phyloP scores from a whole-genome alignment of 768 basidiomycete genomes.

The Rhodotorula diobovata region DNA sequence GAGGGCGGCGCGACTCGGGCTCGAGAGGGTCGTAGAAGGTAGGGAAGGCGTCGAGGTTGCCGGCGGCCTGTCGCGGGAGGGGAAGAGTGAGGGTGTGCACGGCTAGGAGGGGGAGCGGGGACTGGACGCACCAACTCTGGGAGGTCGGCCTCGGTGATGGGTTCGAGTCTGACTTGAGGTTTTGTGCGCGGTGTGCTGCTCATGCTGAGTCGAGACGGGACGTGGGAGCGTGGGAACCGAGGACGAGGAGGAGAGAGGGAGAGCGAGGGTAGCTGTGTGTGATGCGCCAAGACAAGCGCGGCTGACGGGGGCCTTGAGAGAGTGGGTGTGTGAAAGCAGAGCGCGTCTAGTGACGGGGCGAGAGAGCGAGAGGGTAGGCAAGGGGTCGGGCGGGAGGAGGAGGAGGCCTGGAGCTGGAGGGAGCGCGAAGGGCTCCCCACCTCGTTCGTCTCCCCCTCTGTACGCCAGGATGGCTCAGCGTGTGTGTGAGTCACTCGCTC shows the following conservation, averaged over 20 bases:
- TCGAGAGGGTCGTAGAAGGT: conserved; percentile 10
- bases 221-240: not conserved
- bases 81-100: not conserved
- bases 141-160: conserved; percentile 1
- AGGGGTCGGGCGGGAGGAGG: not conserved
- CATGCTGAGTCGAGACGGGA: not conserved
- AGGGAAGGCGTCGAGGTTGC: conserved; percentile 13
- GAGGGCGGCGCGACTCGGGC: not conserved
- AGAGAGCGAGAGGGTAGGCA: no score
- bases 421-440: no score
- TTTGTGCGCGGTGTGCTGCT: not conserved
- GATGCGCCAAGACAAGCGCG: no score
- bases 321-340: no score
- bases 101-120: not conserved
- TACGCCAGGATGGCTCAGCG: conserved; percentile 8
- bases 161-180: conserved; percentile 7
- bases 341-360: no score
- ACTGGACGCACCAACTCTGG: not conserved
- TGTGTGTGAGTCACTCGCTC: not conserved
- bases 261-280: not conserved
- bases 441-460: not conserved
- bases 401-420: not conserved
- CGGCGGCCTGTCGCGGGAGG: conserved; percentile 11
- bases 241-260: not conserved
- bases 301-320: no score